A percentile compares a stretch with the other conserved stretches of the same genome.
Conservation (phyloP, 495 filamentous ascomycete species). For the Hypoxylon trugodes region DNA sequence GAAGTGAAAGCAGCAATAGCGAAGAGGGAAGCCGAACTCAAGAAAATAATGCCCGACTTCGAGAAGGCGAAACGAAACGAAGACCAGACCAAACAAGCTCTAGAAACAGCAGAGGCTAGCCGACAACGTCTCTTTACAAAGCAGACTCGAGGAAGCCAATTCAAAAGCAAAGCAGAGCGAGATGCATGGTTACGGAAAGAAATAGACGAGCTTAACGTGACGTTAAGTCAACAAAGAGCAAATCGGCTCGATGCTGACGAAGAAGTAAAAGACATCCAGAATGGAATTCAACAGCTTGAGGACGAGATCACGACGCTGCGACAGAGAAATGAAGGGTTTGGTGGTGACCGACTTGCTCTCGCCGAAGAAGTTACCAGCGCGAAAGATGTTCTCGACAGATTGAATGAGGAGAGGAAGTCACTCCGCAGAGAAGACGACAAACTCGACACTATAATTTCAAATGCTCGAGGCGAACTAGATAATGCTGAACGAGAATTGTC, state of each 20-base stretch:
- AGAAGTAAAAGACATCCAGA: slow-evolving; percentile 79
- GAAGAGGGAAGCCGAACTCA: slow-evolving; percentile 77
- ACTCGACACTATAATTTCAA: slow-evolving; percentile 77
- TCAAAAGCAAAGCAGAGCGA: slow-evolving; percentile 85
- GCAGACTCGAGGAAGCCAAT: slow-evolving; percentile 88
- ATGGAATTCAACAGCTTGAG: slow-evolving; percentile 74
- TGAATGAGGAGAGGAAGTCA: slow-evolving; percentile 89
- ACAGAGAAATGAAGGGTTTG: slow-evolving; percentile 78
- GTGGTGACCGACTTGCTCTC: slow-evolving; percentile 73
- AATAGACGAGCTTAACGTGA: slow-evolving; percentile 80
- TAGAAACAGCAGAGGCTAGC: slow-evolving; percentile 77
- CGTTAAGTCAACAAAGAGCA: slow-evolving; percentile 78
- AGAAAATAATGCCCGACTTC: slow-evolving; percentile 76
- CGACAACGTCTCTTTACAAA: slow-evolving; percentile 89
- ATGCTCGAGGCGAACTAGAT: slow-evolving; percentile 75
- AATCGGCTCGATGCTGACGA: slow-evolving; percentile 84
- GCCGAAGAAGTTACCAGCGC: slow-evolving; percentile 77
- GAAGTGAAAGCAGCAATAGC: slow-evolving; percentile 78
- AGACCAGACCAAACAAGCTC: slow-evolving; percentile 67
- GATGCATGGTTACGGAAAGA: slow-evolving; percentile 84
- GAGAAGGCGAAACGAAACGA: slow-evolving; percentile 78
- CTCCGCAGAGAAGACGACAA: slow-evolving; percentile 92
- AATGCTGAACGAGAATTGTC: slow-evolving; percentile 78
- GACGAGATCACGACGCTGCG: slow-evolving; percentile 74
- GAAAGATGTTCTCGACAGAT: slow-evolving; percentile 79